phyloP scores from a whole-genome alignment of 2,329 filamentous ascomycete species.

The Thyridium curvatum region DNA sequence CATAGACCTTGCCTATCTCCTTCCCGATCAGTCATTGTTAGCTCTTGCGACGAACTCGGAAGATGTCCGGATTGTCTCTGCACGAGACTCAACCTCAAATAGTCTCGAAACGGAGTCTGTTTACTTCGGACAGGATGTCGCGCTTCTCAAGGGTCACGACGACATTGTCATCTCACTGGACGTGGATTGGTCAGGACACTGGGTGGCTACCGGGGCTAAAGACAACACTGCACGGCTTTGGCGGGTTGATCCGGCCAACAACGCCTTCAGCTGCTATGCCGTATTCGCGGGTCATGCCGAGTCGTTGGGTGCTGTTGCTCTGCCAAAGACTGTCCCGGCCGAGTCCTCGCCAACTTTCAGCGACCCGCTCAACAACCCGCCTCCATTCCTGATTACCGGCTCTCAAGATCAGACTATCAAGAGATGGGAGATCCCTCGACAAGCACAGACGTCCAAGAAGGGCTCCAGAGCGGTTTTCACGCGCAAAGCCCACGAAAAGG shows the following conservation, averaged over 20 bases:
- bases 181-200: conserved; percentile 93
- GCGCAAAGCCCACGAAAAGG: conserved; percentile 94
- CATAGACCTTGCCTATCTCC: conserved; percentile 85
- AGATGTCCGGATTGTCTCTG: conserved; percentile 80
- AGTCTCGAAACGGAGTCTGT: conserved; percentile 14
- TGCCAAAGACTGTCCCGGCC: conserved; percentile 65
- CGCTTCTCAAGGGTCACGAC: conserved; percentile 79
- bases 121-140: conserved; percentile 88
- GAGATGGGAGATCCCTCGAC: conserved; percentile 74
- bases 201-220: conserved; percentile 93
- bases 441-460: conserved; percentile 41
- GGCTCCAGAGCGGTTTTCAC: conserved; percentile 70
- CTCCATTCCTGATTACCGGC: conserved; percentile 79
- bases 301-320: conserved; percentile 81
- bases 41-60: conserved; percentile 94
- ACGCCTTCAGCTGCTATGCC: conserved; percentile 49
- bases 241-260: conserved; percentile 71
- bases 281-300: conserved; percentile 86
- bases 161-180: conserved; percentile 95
- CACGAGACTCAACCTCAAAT: conserved; percentile 35
- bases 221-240: conserved; percentile 92
- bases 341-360: conserved; percentile 63
- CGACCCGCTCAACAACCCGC: conserved; percentile 73
- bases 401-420: conserved; percentile 96
- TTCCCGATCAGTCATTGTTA: conserved; percentile 72